Base-by-base conservation (phyloP, 352 stramenopile genomes). In the Lagenidium sp. region DNA sequence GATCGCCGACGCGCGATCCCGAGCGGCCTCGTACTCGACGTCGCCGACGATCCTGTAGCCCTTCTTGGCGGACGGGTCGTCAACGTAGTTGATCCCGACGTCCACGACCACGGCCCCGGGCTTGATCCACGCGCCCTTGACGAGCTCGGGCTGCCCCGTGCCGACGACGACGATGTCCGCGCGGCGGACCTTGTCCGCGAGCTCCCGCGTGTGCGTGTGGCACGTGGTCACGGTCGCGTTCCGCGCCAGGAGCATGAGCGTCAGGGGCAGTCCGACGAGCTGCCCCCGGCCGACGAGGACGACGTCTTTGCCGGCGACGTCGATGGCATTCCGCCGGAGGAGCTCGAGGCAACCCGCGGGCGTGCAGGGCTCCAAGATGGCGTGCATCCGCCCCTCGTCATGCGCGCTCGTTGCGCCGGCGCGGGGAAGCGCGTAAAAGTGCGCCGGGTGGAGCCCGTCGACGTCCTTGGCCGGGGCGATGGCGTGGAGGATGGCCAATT, bases 41-140 rank as follows among this genome's bases (percentile, higher is more conserved):
- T 99, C 97, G 13, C 97, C 97, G 12, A 98, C 71, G 41, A 99
- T 86, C 48, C 89, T 87, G 71, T 99, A 98, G 21, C 72, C 76
- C 22, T 68, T 67, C 47, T 79, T 81, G 45, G 46, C 56, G 5
- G 42, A 59, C 13, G 69, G 55, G 44, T 94, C 76, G 51, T 98
- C 85, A 15, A 99, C 85, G 50, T 93, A 97, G 68, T 98, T 99
- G 60, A 99, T 99, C 15, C 97, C 97, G 16, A 99, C 95, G 73
- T 99, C 97, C 50, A 99, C 95, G 6, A 99, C 96, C 15, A 98
- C 90, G 18, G 87, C 92, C 35, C 96, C 96, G 6, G 88, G 68
- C 61, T 99, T 99, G 36, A 99, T 67, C 97, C 96, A 99, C 26
- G 88, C 74, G 36, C 77, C 85, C 52, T 96, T 95, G 22, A 99